These are phyloP conservation scores for Aspergillus udagawae DNA, from an alignment of 2,329 filamentous ascomycete genomes.

Conservation along the genomic window DNA sequence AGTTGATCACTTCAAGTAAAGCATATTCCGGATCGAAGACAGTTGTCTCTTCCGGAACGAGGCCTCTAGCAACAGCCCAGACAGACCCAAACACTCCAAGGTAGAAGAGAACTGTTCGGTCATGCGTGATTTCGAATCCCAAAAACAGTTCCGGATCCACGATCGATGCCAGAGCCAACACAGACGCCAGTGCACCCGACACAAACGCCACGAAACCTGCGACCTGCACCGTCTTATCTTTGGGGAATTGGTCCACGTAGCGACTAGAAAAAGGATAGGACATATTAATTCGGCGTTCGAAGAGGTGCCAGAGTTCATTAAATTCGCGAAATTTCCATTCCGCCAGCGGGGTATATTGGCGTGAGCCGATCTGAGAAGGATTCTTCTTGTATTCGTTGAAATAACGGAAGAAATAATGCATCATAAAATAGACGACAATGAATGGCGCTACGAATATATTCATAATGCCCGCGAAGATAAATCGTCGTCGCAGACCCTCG, in stretches of 20 bases:
- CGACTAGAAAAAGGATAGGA: slow-evolving; percentile 88
- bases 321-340: slow-evolving; percentile 99
- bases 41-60: slow-evolving; percentile 79
- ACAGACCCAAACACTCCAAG: slow-evolving; percentile 76
- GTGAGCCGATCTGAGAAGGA: slow-evolving; percentile 77
- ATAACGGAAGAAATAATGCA: slow-evolving; percentile 91
- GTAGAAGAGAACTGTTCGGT: slow-evolving; percentile 87
- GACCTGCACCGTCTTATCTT: slow-evolving; percentile 83
- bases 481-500: slow-evolving; percentile 69
- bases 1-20: slow-evolving; percentile 82
- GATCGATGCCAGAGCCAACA: slow-evolving; percentile 79
- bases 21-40: slow-evolving; percentile 92
- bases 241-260: slow-evolving; percentile 94
- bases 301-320: slow-evolving; percentile 91
- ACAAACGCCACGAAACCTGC: slow-evolving; percentile 84
- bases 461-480: slow-evolving; percentile 78
- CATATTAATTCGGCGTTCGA: slow-evolving; percentile 85
- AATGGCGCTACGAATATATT: slow-evolving; percentile 85
- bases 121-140: slow-evolving; percentile 83
- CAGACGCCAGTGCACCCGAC: slow-evolving; percentile 77
- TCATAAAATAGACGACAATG: slow-evolving; percentile 76
- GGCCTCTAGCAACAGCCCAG: slow-evolving; percentile 77
- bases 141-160: slow-evolving; percentile 88
- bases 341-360: slow-evolving; percentile 87
- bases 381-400: slow-evolving; percentile 98